Base-by-base conservation (phyloP, 1,284 basidiomycete species). In the Abortiporus biennis region DNA sequence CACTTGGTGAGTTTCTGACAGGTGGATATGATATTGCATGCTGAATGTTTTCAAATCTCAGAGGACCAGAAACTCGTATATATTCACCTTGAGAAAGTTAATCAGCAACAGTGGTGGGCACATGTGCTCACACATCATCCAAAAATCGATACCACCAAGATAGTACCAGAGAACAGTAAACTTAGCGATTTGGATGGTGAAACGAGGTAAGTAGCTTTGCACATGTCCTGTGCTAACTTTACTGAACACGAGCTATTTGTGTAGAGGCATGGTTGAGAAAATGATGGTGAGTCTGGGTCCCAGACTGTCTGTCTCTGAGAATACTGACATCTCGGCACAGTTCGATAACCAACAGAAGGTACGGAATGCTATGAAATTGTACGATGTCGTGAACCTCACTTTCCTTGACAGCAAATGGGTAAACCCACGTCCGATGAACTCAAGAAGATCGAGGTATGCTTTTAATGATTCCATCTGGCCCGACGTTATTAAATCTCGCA, bases 321-420 rank as follows among this genome's bases (percentile, higher is more conserved):
- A n/a, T n/a, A n/a, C n/a, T n/a, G n/a, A n/a, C n/a, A n/a, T n/a
- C 40, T 21, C 34, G 38, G 22, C 41, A 36, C 56, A 95, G 92
- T 97, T 93, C 55, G 96, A 99, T 63, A 97, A 98, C 56, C 89
- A 93, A 57, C 95, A 98, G 65, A 96, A 92, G 75, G 92, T 87
- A 57, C 36, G 55, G 42, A 27, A 42, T 35, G 32, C 25, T 1
- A 25, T 34, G 3, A 37, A 37, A 41, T 37, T 37, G 17, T n/a
- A n/a, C n/a, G n/a, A n/a, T n/a, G n/a, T n/a, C n/a, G n/a, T n/a
- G n/a, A n/a, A n/a, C n/a, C 34, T 45, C 45, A 40, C 47, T 38
- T 32, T 39, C 44, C 13, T n/a, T 6, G 6, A 3, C 57, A 95
- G 90, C 87, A 94, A 84, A 80, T 96, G 77, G 94, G 94, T 48